These are phyloP conservation scores for Marasmius sp. DNA, from an alignment of 1,284 basidiomycete species.

Conservation along the genomic window DNA sequence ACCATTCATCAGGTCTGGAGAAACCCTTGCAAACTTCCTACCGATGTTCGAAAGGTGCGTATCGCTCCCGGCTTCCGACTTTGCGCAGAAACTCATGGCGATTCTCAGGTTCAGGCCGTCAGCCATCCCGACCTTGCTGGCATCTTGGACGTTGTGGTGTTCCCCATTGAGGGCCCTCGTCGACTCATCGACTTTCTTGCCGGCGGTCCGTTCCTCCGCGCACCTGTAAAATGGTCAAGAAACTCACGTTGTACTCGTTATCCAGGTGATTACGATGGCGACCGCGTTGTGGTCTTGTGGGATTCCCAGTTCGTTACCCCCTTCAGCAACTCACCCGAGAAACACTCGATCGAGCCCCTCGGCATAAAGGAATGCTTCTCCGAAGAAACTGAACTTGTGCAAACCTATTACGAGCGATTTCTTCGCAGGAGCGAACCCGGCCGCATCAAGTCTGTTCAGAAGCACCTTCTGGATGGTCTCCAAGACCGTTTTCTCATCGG, in stretches of 20 bases:
- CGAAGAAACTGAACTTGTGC: constrained; percentile 32
- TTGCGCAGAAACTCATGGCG: neutral
- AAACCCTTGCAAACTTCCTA: constrained; percentile 46
- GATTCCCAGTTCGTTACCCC: constrained; percentile 31
- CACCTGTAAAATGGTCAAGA: neutral
- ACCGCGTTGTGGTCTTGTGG: constrained; percentile 40
- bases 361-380: constrained; percentile 27
- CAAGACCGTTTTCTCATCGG: constrained; percentile 33
- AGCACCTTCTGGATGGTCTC: constrained; percentile 35
- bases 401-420: constrained; percentile 10
- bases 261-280: constrained; percentile 48
- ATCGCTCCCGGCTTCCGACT: neutral
- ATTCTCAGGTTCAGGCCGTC: constrained; percentile 38
- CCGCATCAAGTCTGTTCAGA: constrained; percentile 25
- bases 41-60: constrained; percentile 43
- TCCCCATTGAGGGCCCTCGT: constrained; percentile 35
- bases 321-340: constrained; percentile 34
- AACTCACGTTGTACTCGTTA: neutral
- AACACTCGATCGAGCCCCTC: constrained; percentile 31
- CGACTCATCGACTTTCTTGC: constrained; percentile 41
- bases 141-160: constrained; percentile 42
- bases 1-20: constrained; percentile 33
- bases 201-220: constrained; percentile 30
- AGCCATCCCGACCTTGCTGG: constrained; percentile 28
- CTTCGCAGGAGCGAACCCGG: constrained; percentile 17